Percentiles rank a stretch among this genome's conserved stretches.
Conservation (phyloP, 306 rosid genomes). For the Abrus precatorius region DNA sequence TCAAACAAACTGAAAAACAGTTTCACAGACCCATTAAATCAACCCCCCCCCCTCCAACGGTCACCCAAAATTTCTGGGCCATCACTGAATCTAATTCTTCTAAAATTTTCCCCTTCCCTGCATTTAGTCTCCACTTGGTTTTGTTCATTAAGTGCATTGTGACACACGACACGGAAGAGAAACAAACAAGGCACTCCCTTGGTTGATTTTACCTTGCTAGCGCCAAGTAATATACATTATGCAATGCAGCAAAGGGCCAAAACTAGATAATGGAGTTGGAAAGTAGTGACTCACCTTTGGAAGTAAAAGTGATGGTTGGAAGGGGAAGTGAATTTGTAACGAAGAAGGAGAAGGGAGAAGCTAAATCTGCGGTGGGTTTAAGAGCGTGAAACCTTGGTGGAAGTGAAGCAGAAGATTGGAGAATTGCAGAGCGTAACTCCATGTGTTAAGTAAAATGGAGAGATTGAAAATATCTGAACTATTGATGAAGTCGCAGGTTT, state of each 20-base stretch:
- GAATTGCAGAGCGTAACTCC: slow-evolving; percentile 33
- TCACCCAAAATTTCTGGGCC: too few relatives aligned
- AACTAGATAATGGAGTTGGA: not conserved
- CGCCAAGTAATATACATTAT: not conserved
- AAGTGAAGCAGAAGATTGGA: slow-evolving; percentile 13
- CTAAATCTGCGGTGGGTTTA: slow-evolving; percentile 27
- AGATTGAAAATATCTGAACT: not conserved
- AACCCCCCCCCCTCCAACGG: too few relatives aligned
- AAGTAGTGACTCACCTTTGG: slow-evolving; percentile 53
- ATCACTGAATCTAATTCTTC: not conserved
- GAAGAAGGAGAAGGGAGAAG: slow-evolving; percentile 43
- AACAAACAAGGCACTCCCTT: not conserved
- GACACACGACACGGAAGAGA: not conserved
- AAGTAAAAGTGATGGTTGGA: slow-evolving; percentile 35
- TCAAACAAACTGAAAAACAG: too few relatives aligned
- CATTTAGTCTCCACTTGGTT: too few relatives aligned
- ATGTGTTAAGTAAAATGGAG: slow-evolving; percentile 2
- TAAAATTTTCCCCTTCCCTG: not conserved
- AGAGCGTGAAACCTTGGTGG: slow-evolving; percentile 1
- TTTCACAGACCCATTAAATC: too few relatives aligned
- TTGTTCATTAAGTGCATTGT: not conserved
- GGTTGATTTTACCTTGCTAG: not conserved
- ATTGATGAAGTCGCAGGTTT: not conserved
- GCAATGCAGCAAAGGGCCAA: not conserved
- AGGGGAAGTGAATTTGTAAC: slow-evolving; percentile 38